These are phyloP conservation scores for Favolaschia claudopus DNA, from an alignment of 768 basidiomycete species.

Conservation along the genomic window DNA sequence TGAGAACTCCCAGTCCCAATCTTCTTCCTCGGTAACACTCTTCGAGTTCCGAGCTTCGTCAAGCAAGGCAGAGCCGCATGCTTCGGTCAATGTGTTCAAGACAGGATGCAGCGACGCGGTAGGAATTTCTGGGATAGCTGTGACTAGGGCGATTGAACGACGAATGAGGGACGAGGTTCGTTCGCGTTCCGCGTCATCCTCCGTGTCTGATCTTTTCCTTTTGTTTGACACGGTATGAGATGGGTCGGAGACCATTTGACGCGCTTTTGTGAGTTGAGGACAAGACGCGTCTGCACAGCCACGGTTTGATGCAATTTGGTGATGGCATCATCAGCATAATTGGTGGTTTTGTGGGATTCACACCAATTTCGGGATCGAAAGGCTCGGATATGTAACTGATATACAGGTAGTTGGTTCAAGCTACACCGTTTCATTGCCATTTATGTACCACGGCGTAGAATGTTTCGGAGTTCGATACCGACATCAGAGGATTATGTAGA, in stretches of 20 bases:
- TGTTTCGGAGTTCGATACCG: too few species aligned
- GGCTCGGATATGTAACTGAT: too few species aligned
- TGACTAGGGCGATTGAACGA: constrained; percentile 7
- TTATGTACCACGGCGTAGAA: too few species aligned
- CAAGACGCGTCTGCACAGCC: too few species aligned
- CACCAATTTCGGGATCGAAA: too few species aligned
- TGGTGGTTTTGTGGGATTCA: too few species aligned
- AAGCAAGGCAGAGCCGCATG: constrained; percentile 5
- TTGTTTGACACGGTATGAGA: background rate
- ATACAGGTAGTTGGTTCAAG: too few species aligned
- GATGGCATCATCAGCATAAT: too few species aligned
- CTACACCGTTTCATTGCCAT: too few species aligned
- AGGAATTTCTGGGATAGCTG: constrained; percentile 6
- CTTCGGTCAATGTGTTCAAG: background rate
- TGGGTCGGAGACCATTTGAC: background rate
- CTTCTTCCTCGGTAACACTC: background rate
- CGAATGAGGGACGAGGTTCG: constrained; percentile 8
- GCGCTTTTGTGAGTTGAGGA: background rate
- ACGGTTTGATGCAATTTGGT: too few species aligned
- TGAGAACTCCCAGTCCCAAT: constrained; percentile 19
- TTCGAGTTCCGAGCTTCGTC: background rate
- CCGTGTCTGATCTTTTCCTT: background rate
- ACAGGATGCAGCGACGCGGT: background rate
- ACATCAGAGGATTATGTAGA: too few species aligned
- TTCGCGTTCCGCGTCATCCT: background rate